phyloP scores from a whole-genome alignment of 495 filamentous ascomycete genomes.

The Podospora anserina region DNA sequence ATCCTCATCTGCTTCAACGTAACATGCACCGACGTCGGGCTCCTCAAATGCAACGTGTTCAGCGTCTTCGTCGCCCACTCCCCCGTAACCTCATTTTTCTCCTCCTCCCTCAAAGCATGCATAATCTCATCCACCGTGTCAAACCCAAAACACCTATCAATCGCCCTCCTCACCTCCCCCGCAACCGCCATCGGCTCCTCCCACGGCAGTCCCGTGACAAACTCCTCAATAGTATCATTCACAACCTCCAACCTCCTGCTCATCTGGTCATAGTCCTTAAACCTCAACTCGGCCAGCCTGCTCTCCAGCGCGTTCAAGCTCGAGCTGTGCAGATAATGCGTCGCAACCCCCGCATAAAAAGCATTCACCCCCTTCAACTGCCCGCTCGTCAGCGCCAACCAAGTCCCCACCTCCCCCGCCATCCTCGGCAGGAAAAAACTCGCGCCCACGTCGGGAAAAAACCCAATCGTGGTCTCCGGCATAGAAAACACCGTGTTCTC shows the following conservation, averaged over 20 bases:
- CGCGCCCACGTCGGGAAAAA: constrained; percentile 95
- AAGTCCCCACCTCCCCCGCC: constrained; percentile 78
- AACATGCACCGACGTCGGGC: constrained; percentile 80
- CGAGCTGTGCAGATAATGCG: constrained; percentile 91
- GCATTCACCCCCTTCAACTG: constrained; percentile 75
- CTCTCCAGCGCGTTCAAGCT: constrained; percentile 73
- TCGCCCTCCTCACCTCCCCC: constrained; percentile 65
- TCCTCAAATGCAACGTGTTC: constrained; percentile 65
- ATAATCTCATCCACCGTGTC: constrained; percentile 68
- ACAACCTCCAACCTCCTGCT: constrained; percentile 63
- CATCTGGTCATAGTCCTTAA: constrained; percentile 67
- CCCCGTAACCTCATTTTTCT: constrained; percentile 35
- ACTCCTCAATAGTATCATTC: constrained; percentile 88
- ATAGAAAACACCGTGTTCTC: constrained; percentile 94
- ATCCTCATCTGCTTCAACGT: constrained; percentile 75
- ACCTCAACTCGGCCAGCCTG: constrained; percentile 83
- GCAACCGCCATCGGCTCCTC: constrained; percentile 61
- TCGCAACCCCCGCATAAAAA: constrained; percentile 82
- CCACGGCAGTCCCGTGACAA: constrained; percentile 72
- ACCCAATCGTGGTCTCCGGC: constrained; percentile 96
- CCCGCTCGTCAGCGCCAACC: constrained; percentile 85
- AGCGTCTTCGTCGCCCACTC: constrained; percentile 76
- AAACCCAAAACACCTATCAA: constrained; percentile 78
- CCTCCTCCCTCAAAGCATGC: constrained; percentile 59
- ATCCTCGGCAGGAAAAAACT: constrained; percentile 92